Percentiles rank a stretch among this genome's conserved stretches.
These are phyloP conservation scores for Xerocomus minutiporus DNA, from an alignment of 1,284 basidiomycete genomes.

Conservation along the genomic window DNA sequence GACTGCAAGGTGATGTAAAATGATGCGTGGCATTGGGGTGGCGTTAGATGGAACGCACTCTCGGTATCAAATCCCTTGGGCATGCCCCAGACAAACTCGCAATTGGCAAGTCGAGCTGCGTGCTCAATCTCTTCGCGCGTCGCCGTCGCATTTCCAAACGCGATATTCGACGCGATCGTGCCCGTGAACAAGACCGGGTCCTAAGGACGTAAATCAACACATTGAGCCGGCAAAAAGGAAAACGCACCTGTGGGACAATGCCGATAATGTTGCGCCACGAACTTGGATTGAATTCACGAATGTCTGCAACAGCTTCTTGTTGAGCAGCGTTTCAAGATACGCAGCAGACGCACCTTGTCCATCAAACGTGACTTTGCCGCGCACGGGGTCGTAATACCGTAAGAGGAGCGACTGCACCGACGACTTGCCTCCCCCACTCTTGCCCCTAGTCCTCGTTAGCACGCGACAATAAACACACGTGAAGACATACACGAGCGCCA, in stretches of 20 bases:
- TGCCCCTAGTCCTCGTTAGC: conserved; percentile 51
- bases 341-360: conserved; percentile 62
- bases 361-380: conserved; percentile 80
- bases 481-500: conserved; percentile 79
- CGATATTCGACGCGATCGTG: conserved; percentile 90
- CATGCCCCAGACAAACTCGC: conserved; percentile 92
- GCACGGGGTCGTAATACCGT: conserved; percentile 88
- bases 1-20: conserved; percentile 42
- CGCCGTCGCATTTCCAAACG: conserved; percentile 74
- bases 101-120: conserved; percentile 88
- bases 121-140: conserved; percentile 81
- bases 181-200: conserved; percentile 80
- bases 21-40: background rate
- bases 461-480: background rate
- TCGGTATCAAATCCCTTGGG: conserved; percentile 80
- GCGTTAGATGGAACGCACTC: conserved; percentile 40
- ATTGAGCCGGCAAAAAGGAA: too few species aligned
- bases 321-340: background rate
- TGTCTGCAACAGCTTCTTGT: conserved; percentile 45
- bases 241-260: conserved; percentile 71
- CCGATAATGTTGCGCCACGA: conserved; percentile 87
- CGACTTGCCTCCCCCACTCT: conserved; percentile 88
- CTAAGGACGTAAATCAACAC: conserved; percentile 27
- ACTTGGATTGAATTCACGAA: conserved; percentile 75
- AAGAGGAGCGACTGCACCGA: conserved; percentile 86